A percentile compares a stretch with the other conserved stretches of the same genome.
These are phyloP conservation scores for Penicillium sp. DNA, from an alignment of 2,329 filamentous ascomycete genomes.

Conservation along the genomic window DNA sequence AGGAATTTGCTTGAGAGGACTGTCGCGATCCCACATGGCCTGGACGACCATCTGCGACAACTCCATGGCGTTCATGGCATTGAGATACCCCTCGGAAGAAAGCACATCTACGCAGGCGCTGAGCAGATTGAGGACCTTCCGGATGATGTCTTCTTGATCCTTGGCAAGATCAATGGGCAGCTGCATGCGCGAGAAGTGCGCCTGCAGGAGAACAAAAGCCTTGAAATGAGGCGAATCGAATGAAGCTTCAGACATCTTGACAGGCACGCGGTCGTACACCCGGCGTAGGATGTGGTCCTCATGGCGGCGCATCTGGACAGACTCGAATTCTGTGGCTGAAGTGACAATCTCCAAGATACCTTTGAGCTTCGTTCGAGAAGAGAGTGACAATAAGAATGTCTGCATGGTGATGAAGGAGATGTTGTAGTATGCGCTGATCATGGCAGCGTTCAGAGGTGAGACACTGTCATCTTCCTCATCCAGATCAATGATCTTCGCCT, in stretches of 20 bases:
- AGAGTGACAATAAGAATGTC: slow-evolving; percentile 90
- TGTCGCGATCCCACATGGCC: slow-evolving; percentile 98
- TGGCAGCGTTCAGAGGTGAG: slow-evolving; percentile 86
- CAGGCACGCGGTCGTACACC: slow-evolving; percentile 90
- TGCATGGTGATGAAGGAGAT: slow-evolving; percentile 99
- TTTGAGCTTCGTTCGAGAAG: slow-evolving; percentile 87
- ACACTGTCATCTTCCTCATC: slow-evolving; percentile 92
- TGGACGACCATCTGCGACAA: slow-evolving; percentile 99
- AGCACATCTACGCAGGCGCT: slow-evolving; percentile 93
- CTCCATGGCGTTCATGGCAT: slow-evolving; percentile 98
- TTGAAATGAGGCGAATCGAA: slow-evolving; percentile 98
- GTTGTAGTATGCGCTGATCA: slow-evolving; percentile 99
- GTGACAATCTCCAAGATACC: slow-evolving; percentile 95
- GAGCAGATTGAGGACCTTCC: slow-evolving; percentile 80
- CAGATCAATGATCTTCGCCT: slow-evolving; percentile 92
- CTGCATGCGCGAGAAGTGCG: slow-evolving; percentile 96
- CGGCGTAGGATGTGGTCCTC: slow-evolving; percentile 83
- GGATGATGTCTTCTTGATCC: slow-evolving; percentile 85
- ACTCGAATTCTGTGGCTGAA: slow-evolving; percentile 93
- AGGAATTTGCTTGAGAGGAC: slow-evolving; percentile 94
- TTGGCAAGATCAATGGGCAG: slow-evolving; percentile 92
- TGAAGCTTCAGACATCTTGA: slow-evolving; percentile 84
- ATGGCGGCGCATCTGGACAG: slow-evolving; percentile 88
- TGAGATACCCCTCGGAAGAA: slow-evolving; percentile 91
- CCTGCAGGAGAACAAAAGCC: slow-evolving; percentile 92